Evolutionary conservation across 805 yeast genomes (phyloP).

Genomic region (Wickerhamiella kurtzmanii): DNA sequence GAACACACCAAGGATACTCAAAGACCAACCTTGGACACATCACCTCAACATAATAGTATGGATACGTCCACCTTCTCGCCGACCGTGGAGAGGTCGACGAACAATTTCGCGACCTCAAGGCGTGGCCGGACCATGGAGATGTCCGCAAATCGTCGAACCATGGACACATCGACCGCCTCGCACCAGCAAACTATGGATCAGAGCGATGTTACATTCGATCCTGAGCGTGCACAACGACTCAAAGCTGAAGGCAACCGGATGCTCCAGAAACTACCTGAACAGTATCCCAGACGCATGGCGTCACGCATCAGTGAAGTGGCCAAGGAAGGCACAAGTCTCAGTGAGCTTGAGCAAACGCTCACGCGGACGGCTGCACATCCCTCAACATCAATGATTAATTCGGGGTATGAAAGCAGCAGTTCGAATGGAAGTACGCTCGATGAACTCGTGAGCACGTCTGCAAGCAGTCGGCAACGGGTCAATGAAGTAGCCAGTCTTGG

Average conservation of each 20-base stretch:
- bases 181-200: not conserved
- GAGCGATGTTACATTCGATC: not conserved
- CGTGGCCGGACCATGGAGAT: too few relatives aligned
- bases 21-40: too few relatives aligned
- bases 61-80: too few relatives aligned
- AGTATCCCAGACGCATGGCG: not conserved
- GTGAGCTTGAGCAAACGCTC: not conserved
- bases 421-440: not conserved
- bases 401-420: not conserved
- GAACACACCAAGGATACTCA: too few relatives aligned
- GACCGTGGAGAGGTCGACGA: too few relatives aligned
- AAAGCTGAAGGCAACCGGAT: not conserved
- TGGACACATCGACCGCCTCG: too few relatives aligned
- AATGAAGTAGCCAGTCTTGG: not conserved
- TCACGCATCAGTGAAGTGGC: not conserved
- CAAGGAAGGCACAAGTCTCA: not conserved
- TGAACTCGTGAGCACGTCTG: not conserved
- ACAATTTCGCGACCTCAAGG: too few relatives aligned
- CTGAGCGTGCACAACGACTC: not conserved
- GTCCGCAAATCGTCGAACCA: too few relatives aligned
- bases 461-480: not conserved
- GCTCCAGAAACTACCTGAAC: not conserved
- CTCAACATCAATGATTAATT: not conserved
- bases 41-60: too few relatives aligned
- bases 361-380: not conserved